A percentile compares a stretch with the other conserved stretches of the same genome.
These are phyloP conservation scores for Scopulariopsis brevicaulis DNA, from an alignment of 2,329 filamentous ascomycete species.

Conservation along the genomic window DNA sequence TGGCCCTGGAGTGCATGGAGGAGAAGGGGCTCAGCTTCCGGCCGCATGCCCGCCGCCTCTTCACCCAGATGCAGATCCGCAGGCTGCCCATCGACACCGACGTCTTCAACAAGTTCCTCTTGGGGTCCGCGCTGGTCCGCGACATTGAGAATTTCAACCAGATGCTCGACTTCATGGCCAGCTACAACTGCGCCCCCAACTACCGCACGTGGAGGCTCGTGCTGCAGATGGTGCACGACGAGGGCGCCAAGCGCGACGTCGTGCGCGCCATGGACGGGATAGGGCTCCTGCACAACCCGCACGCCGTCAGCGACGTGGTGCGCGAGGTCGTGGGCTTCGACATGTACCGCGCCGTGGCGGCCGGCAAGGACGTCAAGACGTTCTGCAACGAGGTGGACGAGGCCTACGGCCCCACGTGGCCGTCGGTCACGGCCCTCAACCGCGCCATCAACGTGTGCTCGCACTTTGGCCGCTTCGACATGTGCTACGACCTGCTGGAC, in stretches of 20 bases:
- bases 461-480: slow-evolving; percentile 18
- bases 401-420: slow-evolving; percentile 35
- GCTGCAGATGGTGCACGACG: slow-evolving; percentile 43
- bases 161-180: slow-evolving; percentile 27
- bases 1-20: slow-evolving; percentile 29
- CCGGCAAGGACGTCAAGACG: slow-evolving; percentile 17
- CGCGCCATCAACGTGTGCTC: slow-evolving; percentile 29
- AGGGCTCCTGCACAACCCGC: slow-evolving; percentile 26
- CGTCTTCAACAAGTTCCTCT: slow-evolving; percentile 35
- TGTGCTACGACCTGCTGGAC: slow-evolving; percentile 1
- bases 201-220: slow-evolving; percentile 36
- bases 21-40: slow-evolving; percentile 13
- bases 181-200: slow-evolving; percentile 25
- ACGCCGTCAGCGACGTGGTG: slow-evolving; percentile 24
- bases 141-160: slow-evolving; percentile 29
- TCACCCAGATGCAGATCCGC: slow-evolving; percentile 21
- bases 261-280: slow-evolving; percentile 33
- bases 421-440: slow-evolving; percentile 22
- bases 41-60: slow-evolving; percentile 18
- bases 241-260: slow-evolving; percentile 37
- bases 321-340: slow-evolving; percentile 30
- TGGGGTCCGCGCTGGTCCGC: slow-evolving; percentile 23
- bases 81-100: slow-evolving; percentile 31
- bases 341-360: slow-evolving; percentile 25
- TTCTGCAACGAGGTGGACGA: slow-evolving; percentile 28